Evolutionary conservation across 2,329 filamentous ascomycete genomes (phyloP).

Genomic region (Ophiostoma populinum): DNA sequence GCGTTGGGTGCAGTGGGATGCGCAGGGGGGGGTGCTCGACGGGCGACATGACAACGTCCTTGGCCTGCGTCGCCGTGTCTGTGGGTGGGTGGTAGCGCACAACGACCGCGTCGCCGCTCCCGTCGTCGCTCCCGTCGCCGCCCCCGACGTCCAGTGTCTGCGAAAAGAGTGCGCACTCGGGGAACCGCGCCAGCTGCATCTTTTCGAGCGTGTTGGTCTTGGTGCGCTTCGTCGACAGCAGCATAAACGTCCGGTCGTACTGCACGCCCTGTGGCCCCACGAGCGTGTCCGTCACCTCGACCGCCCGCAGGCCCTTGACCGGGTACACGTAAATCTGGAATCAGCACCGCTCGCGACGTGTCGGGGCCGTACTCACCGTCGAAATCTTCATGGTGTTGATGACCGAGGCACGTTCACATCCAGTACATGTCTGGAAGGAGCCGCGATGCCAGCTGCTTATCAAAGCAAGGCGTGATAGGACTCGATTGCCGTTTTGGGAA

Average conservation of each 20-base stretch:
- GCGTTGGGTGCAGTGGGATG: constrained; percentile 38
- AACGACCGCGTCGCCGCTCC: constrained; percentile 14
- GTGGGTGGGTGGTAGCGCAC: constrained; percentile 24
- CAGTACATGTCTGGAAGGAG: background rate
- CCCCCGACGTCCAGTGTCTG: constrained; percentile 30
- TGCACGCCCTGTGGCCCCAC: constrained; percentile 44
- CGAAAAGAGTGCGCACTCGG: constrained; percentile 46
- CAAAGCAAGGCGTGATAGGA: constrained; percentile 1
- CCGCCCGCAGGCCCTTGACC: constrained; percentile 53
- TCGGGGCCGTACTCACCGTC: background rate
- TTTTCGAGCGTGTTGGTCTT: constrained; percentile 27
- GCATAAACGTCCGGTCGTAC: constrained; percentile 55
- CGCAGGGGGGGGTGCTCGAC: constrained; percentile 7
- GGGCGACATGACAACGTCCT: constrained; percentile 5
- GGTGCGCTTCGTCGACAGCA: constrained; percentile 31
- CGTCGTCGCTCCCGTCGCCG: background rate
- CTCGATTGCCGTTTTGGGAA: background rate
- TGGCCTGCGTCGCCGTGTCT: background rate
- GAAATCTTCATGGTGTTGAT: constrained; percentile 5
- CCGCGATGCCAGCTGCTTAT: background rate
- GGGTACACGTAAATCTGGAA: constrained; percentile 52
- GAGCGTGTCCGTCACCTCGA: constrained; percentile 32
- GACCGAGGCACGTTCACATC: background rate
- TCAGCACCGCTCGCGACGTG: background rate
- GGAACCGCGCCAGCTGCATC: constrained; percentile 40